Evolutionary conservation across 345 rosid genomes (phyloP), one percentile per base, ranked within the genome.

Genomic region (Salix arbutifolia): DNA sequence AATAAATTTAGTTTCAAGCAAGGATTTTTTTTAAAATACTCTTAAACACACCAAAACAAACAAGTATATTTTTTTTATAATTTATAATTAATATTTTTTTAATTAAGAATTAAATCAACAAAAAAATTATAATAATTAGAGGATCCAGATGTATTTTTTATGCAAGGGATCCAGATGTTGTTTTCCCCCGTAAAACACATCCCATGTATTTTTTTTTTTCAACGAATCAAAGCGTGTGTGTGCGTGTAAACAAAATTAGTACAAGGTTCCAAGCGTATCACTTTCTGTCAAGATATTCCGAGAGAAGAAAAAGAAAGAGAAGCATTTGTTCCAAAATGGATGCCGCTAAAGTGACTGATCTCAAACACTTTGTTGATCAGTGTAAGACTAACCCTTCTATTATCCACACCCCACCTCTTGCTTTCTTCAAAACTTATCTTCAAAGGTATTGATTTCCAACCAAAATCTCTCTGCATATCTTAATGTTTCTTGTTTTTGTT

Each of bases 391-490:
- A 90, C 70, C 94, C 92, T 71, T 83, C 93, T 13, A 77, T 90
- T 83, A 85, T 94, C 75, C 86, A 88, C 61, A 78, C 85, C 33
- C 91, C 98, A 50, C 85, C 84, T 77, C 84, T 94, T 44, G 30
- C 79, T 44, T 92, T 92, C 92, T 90, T 91, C 91, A 92, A 86
- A 68, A 77, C 88, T 2, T 90, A 87, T 79, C 92, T 92, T 69
- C 80, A 74, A 52, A 88, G 96, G 98, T 90, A 25, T 19, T 46
- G 7, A 19, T 67, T 44, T 37, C 12, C 14, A 42, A 38, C 56
- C 19, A 4, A 38, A 7, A 4, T 50, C 5, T n/a, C n/a, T 26
- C 18, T 21, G 7, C 40, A 48, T 23, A 48, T 52, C 23, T 37
- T 18, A 75, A 23, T 60, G 26, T 31, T 52, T 68, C 37, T 6